Percentiles rank a stretch among this genome's conserved stretches.
phyloP scores from a whole-genome alignment of 371 early-diverging fungal species.

The Haplosporangium sp. region DNA sequence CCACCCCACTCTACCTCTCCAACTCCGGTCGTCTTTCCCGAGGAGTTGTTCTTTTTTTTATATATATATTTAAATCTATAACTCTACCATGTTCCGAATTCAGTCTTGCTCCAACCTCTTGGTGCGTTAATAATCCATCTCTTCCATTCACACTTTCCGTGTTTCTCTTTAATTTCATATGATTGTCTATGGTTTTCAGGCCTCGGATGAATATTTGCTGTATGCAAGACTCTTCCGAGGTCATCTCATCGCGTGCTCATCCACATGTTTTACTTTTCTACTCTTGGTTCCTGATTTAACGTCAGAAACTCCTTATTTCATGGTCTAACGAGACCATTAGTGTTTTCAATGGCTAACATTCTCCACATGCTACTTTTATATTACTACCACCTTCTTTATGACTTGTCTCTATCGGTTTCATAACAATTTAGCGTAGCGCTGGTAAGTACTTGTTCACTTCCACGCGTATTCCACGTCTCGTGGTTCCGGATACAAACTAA shows the following conservation, averaged over 20 bases:
- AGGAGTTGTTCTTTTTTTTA: background rate
- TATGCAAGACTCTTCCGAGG: background rate
- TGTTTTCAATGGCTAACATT: background rate
- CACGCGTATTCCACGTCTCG: background rate
- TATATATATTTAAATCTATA: conserved; percentile 5
- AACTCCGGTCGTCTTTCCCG: background rate
- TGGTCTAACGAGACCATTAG: background rate
- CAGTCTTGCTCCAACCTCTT: conserved; percentile 52
- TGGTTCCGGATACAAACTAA: conserved; percentile 1
- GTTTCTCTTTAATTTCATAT: conserved; percentile 3
- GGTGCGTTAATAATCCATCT: conserved; percentile 31
- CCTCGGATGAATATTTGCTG: conserved; percentile 3
- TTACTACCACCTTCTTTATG: background rate
- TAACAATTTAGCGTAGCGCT: conserved; percentile 38
- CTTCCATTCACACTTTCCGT: conserved; percentile 6
- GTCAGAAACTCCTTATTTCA: background rate
- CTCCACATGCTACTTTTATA: background rate
- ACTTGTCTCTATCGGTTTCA: background rate
- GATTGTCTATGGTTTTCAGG: background rate
- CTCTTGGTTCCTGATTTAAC: conserved; percentile 5
- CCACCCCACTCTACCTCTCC: conserved; percentile 24
- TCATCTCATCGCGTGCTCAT: conserved; percentile 14
- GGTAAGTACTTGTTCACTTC: conserved; percentile 28
- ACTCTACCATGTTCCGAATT: conserved; percentile 45
- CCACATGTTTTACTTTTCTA: background rate